Percentiles rank a stretch among this genome's conserved stretches.
Conservation (phyloP, 2,329 filamentous ascomycete species). For the Monilinia laxa region DNA sequence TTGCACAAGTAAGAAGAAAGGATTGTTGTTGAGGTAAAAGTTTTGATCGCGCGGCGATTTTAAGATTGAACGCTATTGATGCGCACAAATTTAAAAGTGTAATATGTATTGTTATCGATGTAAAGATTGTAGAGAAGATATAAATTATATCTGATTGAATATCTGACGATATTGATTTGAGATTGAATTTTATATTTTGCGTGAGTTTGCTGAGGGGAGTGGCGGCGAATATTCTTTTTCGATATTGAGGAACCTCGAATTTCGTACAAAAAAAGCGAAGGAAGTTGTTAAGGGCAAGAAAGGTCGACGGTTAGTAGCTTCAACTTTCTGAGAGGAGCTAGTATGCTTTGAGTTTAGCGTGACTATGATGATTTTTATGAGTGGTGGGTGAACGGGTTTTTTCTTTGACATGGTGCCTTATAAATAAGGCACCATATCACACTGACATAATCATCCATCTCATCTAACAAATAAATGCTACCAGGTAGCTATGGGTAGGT, state of each 20-base stretch:
- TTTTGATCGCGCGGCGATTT: constrained; percentile 18
- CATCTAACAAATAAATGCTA: too few species aligned
- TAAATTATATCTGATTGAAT: neutral
- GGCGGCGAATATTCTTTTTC: constrained; percentile 7
- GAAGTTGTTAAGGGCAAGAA: constrained; percentile 19
- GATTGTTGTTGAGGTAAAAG: constrained; percentile 6
- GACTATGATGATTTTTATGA: neutral
- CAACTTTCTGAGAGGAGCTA: neutral
- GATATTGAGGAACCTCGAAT: constrained; percentile 16
- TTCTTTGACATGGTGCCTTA: too few species aligned
- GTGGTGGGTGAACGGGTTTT: too few species aligned
- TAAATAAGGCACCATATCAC: too few species aligned
- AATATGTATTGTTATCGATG: neutral
- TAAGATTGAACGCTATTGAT: constrained; percentile 3
- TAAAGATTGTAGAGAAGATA: constrained; percentile 10
- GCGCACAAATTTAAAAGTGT: constrained; percentile 20
- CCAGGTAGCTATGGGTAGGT: too few species aligned
- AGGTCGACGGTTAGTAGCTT: constrained; percentile 14
- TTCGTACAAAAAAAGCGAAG: constrained; percentile 20
- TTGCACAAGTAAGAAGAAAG: constrained; percentile 2
- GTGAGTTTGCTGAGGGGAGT: constrained; percentile 1
- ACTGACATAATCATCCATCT: too few species aligned
- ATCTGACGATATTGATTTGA: constrained; percentile 10
- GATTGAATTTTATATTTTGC: constrained; percentile 3
- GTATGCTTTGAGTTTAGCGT: neutral